Evolutionary conservation across 176 grass and related monocot genomes (phyloP), one percentile per base, ranked within the genome.

Genomic region (Secale cereale): DNA sequence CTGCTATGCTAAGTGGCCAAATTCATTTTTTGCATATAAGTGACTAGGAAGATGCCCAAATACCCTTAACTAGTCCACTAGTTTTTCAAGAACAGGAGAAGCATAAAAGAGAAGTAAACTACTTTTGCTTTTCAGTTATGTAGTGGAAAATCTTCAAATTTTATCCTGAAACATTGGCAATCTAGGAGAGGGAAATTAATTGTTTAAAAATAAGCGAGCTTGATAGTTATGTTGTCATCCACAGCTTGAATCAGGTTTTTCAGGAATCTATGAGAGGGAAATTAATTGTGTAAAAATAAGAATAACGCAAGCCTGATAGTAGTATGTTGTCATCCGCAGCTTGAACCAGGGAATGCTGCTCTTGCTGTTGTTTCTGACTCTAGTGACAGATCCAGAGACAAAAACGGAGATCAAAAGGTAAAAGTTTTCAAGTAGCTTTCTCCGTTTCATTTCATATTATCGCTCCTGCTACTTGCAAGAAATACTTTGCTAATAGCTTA

Each of bases 381-480:
- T 11, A 93, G 95, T 82, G 95, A 95, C 83, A 95, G 91, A 61
- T 95, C 93, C 36, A 99, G 92, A 82, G 97, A 96, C 73, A 99
- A 85, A 94, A 76, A 85, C 73, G 85, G 27, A 31, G 97, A 96
- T 82, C 94, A 92, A 76, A 99, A 99, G 90, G 97, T 96, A 86
- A 43, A 75, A 16, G 22, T 56, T 88, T 59, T 65, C 15, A 67
- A 31, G 36, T 80, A 83, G 65, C 27, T 61, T 59, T 80, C 27
- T 74, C 60, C 7, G 12, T 82, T 57, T 57, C 6, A 11, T 39
- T 76, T 31, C 36, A 62, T 50, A 39, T 70, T 70, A 8, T 69
- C 27, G 39, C 62, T 52, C 0, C 30, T 70, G 39, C 72, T 50
- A 33, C 0, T 37, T 80, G 50, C 54, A 62, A 27, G 16, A 56